A percentile compares a stretch with the other conserved stretches of the same genome.
phyloP scores from a whole-genome alignment of 2,329 filamentous ascomycete species.

The Aspergillus eucalypticola region DNA sequence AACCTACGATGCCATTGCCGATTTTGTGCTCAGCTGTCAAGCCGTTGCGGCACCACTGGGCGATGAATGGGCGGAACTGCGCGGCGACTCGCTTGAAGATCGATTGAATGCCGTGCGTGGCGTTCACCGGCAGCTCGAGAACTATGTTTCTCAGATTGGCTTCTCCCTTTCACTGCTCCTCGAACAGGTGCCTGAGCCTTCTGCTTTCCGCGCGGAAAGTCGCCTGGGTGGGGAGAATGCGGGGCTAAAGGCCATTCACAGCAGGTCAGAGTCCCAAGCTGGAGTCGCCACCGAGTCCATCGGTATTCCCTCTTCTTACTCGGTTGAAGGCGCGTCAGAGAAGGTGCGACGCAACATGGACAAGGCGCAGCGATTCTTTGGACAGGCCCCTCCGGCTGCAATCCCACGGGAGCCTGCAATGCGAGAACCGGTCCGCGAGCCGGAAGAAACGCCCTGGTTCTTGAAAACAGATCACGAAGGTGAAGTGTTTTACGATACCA shows the following conservation, averaged over 20 bases:
- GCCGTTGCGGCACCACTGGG: slow-evolving; percentile 85
- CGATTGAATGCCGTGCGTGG: slow-evolving; percentile 77
- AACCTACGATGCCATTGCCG: slow-evolving; percentile 88
- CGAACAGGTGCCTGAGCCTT: slow-evolving; percentile 67
- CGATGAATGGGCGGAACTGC: slow-evolving; percentile 94
- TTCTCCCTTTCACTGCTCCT: slow-evolving; percentile 85
- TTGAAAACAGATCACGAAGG: slow-evolving; percentile 82
- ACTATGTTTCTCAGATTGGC: slow-evolving; percentile 80
- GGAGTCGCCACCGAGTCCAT: slow-evolving; percentile 42
- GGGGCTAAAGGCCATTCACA: slow-evolving; percentile 25
- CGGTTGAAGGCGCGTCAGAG: slow-evolving; percentile 37
- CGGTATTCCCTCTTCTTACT: slow-evolving; percentile 45
- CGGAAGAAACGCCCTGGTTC: slow-evolving; percentile 80
- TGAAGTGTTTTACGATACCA: slow-evolving; percentile 87
- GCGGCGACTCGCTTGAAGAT: slow-evolving; percentile 84
- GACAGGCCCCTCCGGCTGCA: slow-evolving; percentile 46
- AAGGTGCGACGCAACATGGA: slow-evolving; percentile 48
- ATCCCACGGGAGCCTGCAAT: slow-evolving; percentile 39
- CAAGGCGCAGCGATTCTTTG: slow-evolving; percentile 51
- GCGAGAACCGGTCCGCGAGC: slow-evolving; percentile 49
- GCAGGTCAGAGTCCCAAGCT: slow-evolving; percentile 42
- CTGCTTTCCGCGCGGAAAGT: slow-evolving; percentile 48
- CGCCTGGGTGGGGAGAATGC: slow-evolving; percentile 33
- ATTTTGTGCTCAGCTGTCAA: slow-evolving; percentile 84
- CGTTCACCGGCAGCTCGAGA: slow-evolving; percentile 78